Conservation (phyloP, 495 filamentous ascomycete species). For the Lichina pygmaea region DNA sequence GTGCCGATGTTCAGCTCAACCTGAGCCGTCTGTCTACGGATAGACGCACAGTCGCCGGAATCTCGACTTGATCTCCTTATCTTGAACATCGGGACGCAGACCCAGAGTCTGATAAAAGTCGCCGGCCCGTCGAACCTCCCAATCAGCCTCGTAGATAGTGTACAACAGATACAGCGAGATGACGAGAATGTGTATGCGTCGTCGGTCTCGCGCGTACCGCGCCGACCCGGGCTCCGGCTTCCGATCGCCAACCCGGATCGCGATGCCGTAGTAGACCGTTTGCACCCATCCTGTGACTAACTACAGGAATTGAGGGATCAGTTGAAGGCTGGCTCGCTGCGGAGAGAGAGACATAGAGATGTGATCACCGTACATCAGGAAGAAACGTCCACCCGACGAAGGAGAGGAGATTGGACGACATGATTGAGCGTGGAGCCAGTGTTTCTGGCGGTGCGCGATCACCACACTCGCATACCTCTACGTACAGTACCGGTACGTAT, state of each 20-base stretch:
- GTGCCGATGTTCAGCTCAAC: background rate
- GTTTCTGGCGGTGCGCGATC: too few species aligned
- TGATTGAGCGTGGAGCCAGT: too few species aligned
- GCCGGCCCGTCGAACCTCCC: constrained; percentile 36
- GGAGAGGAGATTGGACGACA: constrained; percentile 24
- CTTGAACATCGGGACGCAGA: constrained; percentile 36
- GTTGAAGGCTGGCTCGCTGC: background rate
- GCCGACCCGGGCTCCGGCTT: constrained; percentile 47
- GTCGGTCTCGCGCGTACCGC: constrained; percentile 41
- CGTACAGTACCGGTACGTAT: too few species aligned
- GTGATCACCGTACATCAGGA: constrained; percentile 26
- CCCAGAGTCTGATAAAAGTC: constrained; percentile 57
- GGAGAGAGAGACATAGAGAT: background rate
- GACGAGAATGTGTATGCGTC: constrained; percentile 56
- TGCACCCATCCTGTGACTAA: constrained; percentile 59
- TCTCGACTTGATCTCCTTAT: constrained; percentile 52
- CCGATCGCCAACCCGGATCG: constrained; percentile 73
- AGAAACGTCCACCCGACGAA: constrained; percentile 60
- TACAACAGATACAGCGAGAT: constrained; percentile 67
- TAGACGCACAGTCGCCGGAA: constrained; percentile 40
- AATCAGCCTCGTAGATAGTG: constrained; percentile 82
- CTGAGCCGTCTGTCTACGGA: background rate
- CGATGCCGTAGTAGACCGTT: constrained; percentile 60
- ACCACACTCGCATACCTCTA: too few species aligned
- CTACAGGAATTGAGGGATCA: constrained; percentile 14